Evolutionary conservation across 306 rosid species (phyloP), one percentile per base, ranked within the genome.

Genomic region (Dryas octopetala): DNA sequence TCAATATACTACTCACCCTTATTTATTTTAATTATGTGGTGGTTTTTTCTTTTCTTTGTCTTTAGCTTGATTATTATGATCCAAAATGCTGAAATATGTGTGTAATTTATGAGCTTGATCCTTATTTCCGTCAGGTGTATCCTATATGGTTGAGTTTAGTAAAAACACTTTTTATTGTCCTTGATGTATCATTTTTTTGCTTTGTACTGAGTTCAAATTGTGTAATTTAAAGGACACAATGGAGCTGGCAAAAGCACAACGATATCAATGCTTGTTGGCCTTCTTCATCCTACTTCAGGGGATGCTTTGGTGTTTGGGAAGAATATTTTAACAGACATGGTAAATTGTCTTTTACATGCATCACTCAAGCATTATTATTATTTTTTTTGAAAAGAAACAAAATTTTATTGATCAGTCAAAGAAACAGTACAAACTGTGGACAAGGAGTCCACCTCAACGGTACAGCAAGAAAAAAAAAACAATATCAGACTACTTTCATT

Each of bases 231-330:
- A 94, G 98, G 98, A 76, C 98, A 94, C 80, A 94, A 90, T 76
- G 97, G 97, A 70, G 98, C 98, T 86, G 98, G 98, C 44, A 94
- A 94, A 85, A 91, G 97, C 82, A 94, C 98, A 11, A 90, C 98
- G 47, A 91, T 94, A 76, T 90, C 98, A 51, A 94, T 94, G 97
- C 97, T 94, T 71, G 98, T 94, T 75, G 98, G 98, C 71, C 96
- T 91, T 76, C 81, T 88, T 91, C 85, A 85, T 74, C 98, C 98
- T 71, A 87, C 96, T 82, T 85, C 91, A 43, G 98, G 98, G 81
- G 98, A 94, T 84, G 98, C 98, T 76, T 80, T 88, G 80, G 86
- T 94, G 75, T 90, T 90, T 78, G 97, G 98, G 82, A 90, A 91
- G 78, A 94, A 85, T 85, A 90, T 94, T 74, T 49, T 78, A 46